Evolutionary conservation across 306 rosid species (phyloP).

Genomic region (Elaeagnus macrophylla): DNA sequence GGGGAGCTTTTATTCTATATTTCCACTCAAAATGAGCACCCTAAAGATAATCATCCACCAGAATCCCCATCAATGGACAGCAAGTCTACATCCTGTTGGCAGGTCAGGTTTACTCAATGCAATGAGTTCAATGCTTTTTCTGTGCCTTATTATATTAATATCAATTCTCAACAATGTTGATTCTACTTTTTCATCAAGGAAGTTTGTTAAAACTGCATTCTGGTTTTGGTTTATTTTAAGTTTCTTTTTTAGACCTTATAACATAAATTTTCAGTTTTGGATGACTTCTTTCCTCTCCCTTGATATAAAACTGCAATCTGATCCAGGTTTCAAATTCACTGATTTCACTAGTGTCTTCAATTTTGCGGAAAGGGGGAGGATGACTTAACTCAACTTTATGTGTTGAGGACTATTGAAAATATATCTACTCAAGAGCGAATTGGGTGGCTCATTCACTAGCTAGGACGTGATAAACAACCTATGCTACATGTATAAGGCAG

Average conservation of each 20-base stretch:
- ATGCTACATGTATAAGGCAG: conserved; percentile 75
- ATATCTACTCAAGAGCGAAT: conserved; percentile 74
- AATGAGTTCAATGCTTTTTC: conserved; percentile 10
- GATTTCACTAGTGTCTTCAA: conserved; percentile 68
- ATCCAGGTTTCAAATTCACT: conserved; percentile 79
- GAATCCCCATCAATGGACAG: conserved; percentile 82
- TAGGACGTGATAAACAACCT: conserved; percentile 75
- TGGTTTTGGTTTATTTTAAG: conserved; percentile 8
- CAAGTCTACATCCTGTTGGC: conserved; percentile 61
- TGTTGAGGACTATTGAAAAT: conserved; percentile 85
- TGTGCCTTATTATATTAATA: conserved; percentile 13
- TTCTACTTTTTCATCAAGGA: neutral
- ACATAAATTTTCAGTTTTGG: neutral
- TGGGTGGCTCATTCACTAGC: conserved; percentile 85
- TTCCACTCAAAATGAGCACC: conserved; percentile 75
- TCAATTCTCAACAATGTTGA: conserved; percentile 14
- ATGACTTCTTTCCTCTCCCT: conserved; percentile 2
- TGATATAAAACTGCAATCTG: conserved; percentile 7
- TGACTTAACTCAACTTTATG: conserved; percentile 84
- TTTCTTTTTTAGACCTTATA: conserved; percentile 2
- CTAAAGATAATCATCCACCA: conserved; percentile 45
- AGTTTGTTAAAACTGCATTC: conserved; percentile 3
- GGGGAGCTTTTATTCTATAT: conserved; percentile 91
- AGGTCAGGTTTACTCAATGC: conserved; percentile 48
- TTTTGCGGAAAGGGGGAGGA: conserved; percentile 92